Conservation (phyloP, 2,329 filamentous ascomycete species). For the Colletotrichum viniferum region DNA sequence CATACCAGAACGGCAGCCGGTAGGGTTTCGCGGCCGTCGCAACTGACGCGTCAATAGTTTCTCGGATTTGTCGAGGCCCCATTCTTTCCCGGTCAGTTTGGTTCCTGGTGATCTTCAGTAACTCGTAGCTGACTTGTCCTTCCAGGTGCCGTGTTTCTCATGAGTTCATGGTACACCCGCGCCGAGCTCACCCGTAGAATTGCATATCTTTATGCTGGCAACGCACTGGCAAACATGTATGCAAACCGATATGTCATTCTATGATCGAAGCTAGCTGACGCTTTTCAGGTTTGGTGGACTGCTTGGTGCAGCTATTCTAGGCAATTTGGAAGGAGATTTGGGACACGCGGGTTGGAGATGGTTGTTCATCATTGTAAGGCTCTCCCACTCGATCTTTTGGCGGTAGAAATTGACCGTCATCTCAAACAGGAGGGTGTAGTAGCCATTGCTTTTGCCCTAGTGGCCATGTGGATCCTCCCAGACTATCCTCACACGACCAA, state of each 20-base stretch:
- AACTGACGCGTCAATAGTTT: constrained; percentile 23
- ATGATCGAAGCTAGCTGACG: not conserved
- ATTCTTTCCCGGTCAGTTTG: constrained; percentile 44
- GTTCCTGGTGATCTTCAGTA: not conserved
- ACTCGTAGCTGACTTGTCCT: not conserved
- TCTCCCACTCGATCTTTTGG: not conserved
- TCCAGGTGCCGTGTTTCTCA: constrained; percentile 44
- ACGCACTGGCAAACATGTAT: constrained; percentile 49
- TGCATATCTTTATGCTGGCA: constrained; percentile 51
- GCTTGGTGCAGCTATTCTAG: constrained; percentile 53
- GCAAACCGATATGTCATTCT: not conserved
- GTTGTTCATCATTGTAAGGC: constrained; percentile 32
- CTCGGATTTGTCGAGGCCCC: constrained; percentile 50
- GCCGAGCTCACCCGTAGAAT: constrained; percentile 48
- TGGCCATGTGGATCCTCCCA: constrained; percentile 45
- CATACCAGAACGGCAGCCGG: not conserved
- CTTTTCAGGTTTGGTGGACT: constrained; percentile 48
- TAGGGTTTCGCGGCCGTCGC: not conserved
- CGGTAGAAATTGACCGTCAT: not conserved
- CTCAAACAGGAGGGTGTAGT: constrained; percentile 38
- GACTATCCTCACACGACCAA: constrained; percentile 57
- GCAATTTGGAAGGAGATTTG: constrained; percentile 35
- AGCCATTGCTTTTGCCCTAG: constrained; percentile 40
- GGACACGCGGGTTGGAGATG: constrained; percentile 30
- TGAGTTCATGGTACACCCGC: constrained; percentile 51